Base-by-base conservation (phyloP, 441 rosid genomes). In the Pelargonium cotyledonis region DNA sequence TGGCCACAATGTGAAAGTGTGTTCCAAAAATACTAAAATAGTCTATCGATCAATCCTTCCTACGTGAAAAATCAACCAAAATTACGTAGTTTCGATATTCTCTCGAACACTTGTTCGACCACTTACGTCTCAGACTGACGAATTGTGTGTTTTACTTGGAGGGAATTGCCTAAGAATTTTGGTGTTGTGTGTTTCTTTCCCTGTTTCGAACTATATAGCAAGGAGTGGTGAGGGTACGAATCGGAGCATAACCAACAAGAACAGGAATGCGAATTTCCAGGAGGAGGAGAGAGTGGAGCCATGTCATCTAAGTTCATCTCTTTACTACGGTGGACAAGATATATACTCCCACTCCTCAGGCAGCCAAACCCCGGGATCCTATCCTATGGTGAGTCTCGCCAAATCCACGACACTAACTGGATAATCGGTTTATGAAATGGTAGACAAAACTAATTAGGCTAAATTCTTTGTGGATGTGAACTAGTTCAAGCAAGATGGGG, bases 291-390 rank as follows among this genome's bases (percentile, higher is more conserved):
- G 79, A 69, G 80, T 38, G 53, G 81, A 79, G 31, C 91, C 92
- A 26, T 92, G 91, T 70, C 86, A 87, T 74, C 80, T 90, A 66
- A 90, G 96, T 75, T 92, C 98, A 66, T 87, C 96, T 18, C 81
- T 88, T 71, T 88, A 90, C 86, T 88, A 90, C 40, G 92, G 98
- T 66, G 96, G 96, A 19, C 98, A 81, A 83, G 95, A 90, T 55
- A 77, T 83, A 68, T 88, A 85, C 71, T 82, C 86, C 68, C 78
- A 66, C 63, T 65, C 85, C 65, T 73, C 86, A 5, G 80, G 51
- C 63, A 75, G 41, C 67, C 81, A 76, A 65, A 74, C 71, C 67
- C 63, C 83, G 6, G 70, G 77, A 63, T 70, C 86, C 38, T 77
- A 86, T 76, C 80, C 84, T 35, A 55, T 62, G 8, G 96, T 89